Base-by-base conservation (phyloP, 257 asterid species). In the Solanum bukasovii region DNA sequence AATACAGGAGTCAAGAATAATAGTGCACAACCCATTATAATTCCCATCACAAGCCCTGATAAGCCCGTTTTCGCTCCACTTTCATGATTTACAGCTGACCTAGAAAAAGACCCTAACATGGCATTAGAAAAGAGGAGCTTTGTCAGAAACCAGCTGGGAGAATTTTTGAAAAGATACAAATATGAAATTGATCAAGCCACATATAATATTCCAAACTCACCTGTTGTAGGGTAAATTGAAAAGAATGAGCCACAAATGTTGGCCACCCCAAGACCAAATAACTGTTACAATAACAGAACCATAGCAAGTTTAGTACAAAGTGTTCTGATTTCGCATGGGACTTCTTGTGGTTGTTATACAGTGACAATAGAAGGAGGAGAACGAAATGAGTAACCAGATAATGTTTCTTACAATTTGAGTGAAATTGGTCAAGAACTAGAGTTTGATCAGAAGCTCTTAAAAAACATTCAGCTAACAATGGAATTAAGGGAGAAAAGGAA, bases 41-140 rank as follows among this genome's bases (percentile, higher is more conserved):
- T 89, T 87, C 99, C 99, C 99, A 96, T 97, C 86, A 97, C 88
- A 82, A 97, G 70, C 89, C 99, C 99, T 84, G 99, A 93, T 89
- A 97, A 90, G 87, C 99, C 99, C 49, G 99, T 97, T 93, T 95
- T 97, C 88, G 99, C 99, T 91, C 99, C 99, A 90, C 99, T 94
- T 92, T 96, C 99, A 92, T 97, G 96, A 93, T 97, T 97, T 68
- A 97, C 99, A 11, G 99, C 99, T 86, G 99, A 97, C 92, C 99
- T 97, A 68, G 99, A 97, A 91, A 97, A 97, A 75, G 99, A 97
- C 83, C 99, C 99, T 97, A 92, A 88, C 75, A 86, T 90, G 46
- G 88, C 35, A 88, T 84, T 61, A 68, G 35, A 38, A 70, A 91
- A 70, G 87, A 89, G 86, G 87, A 33, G 40, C 59, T 42, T 35